Percentiles rank a stretch among this genome's conserved stretches.
phyloP scores from a whole-genome alignment of 805 yeast species.

The Saccharomycopsis malanga region DNA sequence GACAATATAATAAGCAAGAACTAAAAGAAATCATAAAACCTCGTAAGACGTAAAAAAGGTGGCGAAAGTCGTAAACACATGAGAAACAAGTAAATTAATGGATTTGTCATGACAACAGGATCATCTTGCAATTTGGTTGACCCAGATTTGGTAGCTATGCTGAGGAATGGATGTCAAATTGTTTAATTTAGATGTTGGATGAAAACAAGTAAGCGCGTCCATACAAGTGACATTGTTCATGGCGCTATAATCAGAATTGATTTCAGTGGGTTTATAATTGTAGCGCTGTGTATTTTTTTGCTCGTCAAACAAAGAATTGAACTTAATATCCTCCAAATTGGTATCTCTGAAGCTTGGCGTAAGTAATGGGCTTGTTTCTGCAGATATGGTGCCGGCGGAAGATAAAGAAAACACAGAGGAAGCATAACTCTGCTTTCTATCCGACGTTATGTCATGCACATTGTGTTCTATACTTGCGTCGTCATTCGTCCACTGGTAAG shows the following conservation, averaged over 20 bases:
- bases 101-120: too few species aligned
- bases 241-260: background rate
- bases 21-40: background rate
- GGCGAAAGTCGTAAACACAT: background rate
- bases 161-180: conserved; percentile 18
- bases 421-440: background rate
- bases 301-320: conserved; percentile 13
- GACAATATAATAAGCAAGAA: too few species aligned
- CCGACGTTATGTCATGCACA: background rate
- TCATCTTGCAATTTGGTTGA: conserved; percentile 5
- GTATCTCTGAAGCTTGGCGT: conserved; percentile 8
- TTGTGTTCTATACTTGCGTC: background rate
- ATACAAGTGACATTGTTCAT: background rate
- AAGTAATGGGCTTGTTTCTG: conserved; percentile 17
- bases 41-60: background rate
- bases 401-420: conserved; percentile 1
- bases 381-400: conserved; percentile 7
- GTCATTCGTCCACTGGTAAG: conserved; percentile 2
- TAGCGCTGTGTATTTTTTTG: background rate
- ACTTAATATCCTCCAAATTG: conserved; percentile 11
- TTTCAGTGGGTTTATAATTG: background rate
- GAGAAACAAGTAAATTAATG: background rate
- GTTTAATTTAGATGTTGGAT: background rate
- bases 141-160: conserved; percentile 19
- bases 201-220: conserved; percentile 1